Evolutionary conservation across 1,284 basidiomycete genomes (phyloP).

Genomic region (Neotropicomus parvogracilis): DNA sequence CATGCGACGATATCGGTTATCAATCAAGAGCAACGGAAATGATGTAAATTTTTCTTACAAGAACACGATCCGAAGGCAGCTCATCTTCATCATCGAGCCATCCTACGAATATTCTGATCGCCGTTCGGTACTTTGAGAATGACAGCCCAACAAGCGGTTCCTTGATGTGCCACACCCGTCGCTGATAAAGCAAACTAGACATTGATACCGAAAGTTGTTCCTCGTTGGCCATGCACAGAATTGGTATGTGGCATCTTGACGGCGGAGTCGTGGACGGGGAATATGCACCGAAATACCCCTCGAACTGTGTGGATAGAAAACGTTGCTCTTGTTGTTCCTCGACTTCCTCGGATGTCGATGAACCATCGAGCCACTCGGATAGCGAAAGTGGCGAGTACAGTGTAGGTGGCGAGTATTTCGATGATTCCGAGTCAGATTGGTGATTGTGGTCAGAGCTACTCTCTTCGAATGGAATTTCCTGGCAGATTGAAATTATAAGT

Average conservation of each 20-base stretch:
- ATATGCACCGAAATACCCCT: conserved; percentile 3
- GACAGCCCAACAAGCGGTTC: conserved; percentile 6
- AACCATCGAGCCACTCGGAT: conserved; percentile 6
- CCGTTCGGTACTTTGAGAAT: conserved; percentile 11
- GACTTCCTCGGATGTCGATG: conserved; percentile 1
- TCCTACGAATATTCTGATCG: conserved; percentile 2
- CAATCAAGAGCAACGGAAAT: neutral
- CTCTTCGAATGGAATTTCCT: neutral
- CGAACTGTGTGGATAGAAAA: conserved; percentile 1
- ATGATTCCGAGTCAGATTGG: neutral
- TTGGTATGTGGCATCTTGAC: conserved; percentile 1
- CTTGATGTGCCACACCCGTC: conserved; percentile 7
- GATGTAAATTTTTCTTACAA: neutral
- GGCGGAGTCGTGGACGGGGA: neutral
- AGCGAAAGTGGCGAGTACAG: neutral
- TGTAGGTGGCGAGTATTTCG: neutral
- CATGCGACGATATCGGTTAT: neutral
- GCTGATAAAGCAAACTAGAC: conserved; percentile 13
- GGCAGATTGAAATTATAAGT: conserved; percentile 3
- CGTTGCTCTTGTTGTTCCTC: neutral
- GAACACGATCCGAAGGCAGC: neutral
- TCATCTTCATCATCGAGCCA: conserved; percentile 4
- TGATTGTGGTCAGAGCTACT: neutral
- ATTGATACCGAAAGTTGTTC: conserved; percentile 4
- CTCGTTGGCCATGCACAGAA: conserved; percentile 6